Percentiles rank a stretch among this genome's conserved stretches.
phyloP scores from a whole-genome alignment of 1,284 basidiomycete genomes.

The Schizophyllum amplum region DNA sequence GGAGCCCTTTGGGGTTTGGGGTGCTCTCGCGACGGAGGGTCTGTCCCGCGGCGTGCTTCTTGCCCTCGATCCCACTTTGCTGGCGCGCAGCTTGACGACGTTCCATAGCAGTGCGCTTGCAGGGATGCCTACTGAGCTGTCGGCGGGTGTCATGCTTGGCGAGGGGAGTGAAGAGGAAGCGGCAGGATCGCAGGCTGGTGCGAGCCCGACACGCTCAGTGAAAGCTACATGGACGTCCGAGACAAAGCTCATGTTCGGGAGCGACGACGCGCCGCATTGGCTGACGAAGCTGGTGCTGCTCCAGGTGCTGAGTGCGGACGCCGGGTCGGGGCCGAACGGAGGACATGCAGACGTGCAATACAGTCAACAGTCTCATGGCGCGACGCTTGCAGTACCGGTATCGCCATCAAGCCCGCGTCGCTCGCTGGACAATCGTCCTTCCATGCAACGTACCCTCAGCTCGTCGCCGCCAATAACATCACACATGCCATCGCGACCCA shows the following conservation, averaged over 20 bases:
- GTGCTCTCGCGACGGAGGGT: slow-evolving; percentile 48
- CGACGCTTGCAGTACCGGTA: slow-evolving; percentile 8
- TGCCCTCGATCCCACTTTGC: slow-evolving; percentile 43
- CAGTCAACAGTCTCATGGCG: not conserved
- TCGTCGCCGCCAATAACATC: slow-evolving; percentile 10
- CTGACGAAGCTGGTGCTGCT: slow-evolving; percentile 62
- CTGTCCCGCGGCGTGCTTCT: slow-evolving; percentile 62
- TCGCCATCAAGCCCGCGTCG: not conserved
- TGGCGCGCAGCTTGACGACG: slow-evolving; percentile 50
- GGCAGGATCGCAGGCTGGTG: slow-evolving; percentile 7
- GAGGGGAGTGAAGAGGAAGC: slow-evolving; percentile 13
- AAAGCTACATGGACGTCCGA: slow-evolving; percentile 15
- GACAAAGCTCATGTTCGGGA: slow-evolving; percentile 46
- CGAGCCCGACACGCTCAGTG: slow-evolving; percentile 11
- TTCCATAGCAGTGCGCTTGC: slow-evolving; percentile 51
- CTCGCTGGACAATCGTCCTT: slow-evolving; percentile 1
- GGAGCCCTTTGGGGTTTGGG: not conserved
- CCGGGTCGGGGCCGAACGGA: slow-evolving; percentile 16
- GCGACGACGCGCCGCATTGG: slow-evolving; percentile 68
- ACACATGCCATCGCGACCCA: slow-evolving; percentile 21
- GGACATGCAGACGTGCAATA: not conserved
- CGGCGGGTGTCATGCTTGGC: slow-evolving; percentile 36
- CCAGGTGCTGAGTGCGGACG: slow-evolving; percentile 58
- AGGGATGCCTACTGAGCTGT: slow-evolving; percentile 37
- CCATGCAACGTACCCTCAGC: slow-evolving; percentile 1